Conservation (phyloP, 139 green algal genomes). For the Chlamydomonas schloesseri region DNA sequence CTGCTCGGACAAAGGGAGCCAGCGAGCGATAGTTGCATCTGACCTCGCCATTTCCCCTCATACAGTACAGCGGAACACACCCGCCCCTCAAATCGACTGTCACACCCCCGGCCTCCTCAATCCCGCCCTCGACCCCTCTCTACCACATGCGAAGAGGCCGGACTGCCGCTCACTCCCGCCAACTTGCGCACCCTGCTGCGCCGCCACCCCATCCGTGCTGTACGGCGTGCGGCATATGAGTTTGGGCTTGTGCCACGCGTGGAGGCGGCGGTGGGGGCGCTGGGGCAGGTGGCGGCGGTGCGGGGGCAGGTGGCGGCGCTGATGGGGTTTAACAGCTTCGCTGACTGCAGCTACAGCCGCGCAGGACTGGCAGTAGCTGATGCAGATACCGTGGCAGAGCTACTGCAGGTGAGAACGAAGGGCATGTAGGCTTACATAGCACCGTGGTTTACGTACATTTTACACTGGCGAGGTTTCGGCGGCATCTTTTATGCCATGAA, state of each 20-base stretch:
- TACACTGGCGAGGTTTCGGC: background rate
- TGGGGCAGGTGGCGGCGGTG: constrained; percentile 6
- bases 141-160: no score
- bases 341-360: background rate
- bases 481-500: background rate
- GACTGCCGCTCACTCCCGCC: constrained; percentile 24
- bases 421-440: no score
- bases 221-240: constrained; percentile 19
- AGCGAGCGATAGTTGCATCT: no score
- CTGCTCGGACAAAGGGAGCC: no score
- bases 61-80: no score
- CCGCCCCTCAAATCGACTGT: no score
- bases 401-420: background rate
- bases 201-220: background rate
- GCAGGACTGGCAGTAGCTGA: background rate
- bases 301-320: background rate
- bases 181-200: background rate
- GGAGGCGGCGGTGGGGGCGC: background rate
- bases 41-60: no score
- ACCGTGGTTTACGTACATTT: background rate
- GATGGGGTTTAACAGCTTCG: background rate
- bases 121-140: no score
- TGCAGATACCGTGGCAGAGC: background rate
- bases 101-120: no score
- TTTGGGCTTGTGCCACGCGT: constrained; percentile 23